These are phyloP conservation scores for Paracoccidioides lutzii DNA, from an alignment of 2,329 filamentous ascomycete species.

Conservation along the genomic window DNA sequence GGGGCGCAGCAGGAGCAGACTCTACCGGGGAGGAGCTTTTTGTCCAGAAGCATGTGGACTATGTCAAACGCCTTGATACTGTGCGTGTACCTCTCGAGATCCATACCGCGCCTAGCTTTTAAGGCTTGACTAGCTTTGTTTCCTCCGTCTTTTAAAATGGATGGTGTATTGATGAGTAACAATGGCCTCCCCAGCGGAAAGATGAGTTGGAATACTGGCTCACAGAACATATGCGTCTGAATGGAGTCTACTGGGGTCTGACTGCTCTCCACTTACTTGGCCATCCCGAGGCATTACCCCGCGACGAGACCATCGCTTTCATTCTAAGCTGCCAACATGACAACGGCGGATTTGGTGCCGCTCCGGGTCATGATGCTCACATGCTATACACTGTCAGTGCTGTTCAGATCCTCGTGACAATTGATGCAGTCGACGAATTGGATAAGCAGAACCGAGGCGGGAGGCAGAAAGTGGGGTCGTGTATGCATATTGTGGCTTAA, in stretches of 20 bases:
- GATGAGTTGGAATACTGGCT: constrained; percentile 97
- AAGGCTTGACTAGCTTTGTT: background rate
- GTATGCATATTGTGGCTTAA: constrained; percentile 40
- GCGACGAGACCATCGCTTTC: constrained; percentile 72
- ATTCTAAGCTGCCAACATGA: constrained; percentile 89
- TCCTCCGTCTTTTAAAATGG: constrained; percentile 4
- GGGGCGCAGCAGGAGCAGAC: constrained; percentile 22
- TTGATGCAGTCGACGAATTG: constrained; percentile 74
- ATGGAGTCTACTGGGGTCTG: constrained; percentile 93
- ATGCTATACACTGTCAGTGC: constrained; percentile 94
- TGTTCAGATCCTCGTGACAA: constrained; percentile 78
- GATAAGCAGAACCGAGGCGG: constrained; percentile 55
- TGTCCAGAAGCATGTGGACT: constrained; percentile 65
- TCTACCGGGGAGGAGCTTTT: constrained; percentile 40
- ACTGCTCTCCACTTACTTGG: constrained; percentile 76
- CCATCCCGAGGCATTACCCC: constrained; percentile 67
- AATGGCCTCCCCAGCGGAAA: constrained; percentile 49
- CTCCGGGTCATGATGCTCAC: constrained; percentile 87
- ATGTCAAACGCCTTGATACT: constrained; percentile 84
- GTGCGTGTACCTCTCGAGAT: constrained; percentile 34
- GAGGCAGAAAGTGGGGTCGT: constrained; percentile 62
- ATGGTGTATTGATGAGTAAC: constrained; percentile 5
- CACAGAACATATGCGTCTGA: constrained; percentile 89
- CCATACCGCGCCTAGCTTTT: constrained; percentile 5
- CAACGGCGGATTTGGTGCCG: constrained; percentile 82